These are phyloP conservation scores for Scutellaria galericulata DNA, from an alignment of 257 asterid genomes.

Conservation along the genomic window DNA sequence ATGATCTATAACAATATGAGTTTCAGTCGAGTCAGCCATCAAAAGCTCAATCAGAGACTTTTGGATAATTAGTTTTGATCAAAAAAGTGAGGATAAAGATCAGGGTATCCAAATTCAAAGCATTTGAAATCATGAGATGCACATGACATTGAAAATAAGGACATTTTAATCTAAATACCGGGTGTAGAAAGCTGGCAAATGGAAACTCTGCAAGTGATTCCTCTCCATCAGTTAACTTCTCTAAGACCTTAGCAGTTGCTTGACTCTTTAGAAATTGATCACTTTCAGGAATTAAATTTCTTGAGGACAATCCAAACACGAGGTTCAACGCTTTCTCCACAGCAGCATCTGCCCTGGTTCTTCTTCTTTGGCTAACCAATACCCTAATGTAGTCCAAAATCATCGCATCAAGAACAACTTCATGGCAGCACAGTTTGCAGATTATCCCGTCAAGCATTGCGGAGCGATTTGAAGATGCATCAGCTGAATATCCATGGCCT, in stretches of 20 bases:
- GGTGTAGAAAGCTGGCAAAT: slow-evolving; percentile 83
- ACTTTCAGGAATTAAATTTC: slow-evolving; percentile 48
- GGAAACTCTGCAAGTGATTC: slow-evolving; percentile 98
- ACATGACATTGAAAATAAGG: slow-evolving; percentile 22
- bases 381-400: slow-evolving; percentile 79
- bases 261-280: slow-evolving; percentile 43
- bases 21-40: slow-evolving; percentile 28
- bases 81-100: slow-evolving; percentile 2
- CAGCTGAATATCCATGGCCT: slow-evolving; percentile 57
- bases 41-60: background rate
- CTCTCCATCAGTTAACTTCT: slow-evolving; percentile 68
- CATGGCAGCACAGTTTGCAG: slow-evolving; percentile 82
- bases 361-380: slow-evolving; percentile 76
- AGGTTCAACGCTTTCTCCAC: slow-evolving; percentile 68
- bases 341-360: slow-evolving; percentile 61
- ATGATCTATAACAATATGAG: slow-evolving; percentile 3
- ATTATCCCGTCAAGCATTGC: slow-evolving; percentile 61
- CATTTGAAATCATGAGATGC: slow-evolving; percentile 33
- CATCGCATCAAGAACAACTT: slow-evolving; percentile 79
- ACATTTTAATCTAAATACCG: slow-evolving; percentile 56
- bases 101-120: slow-evolving; percentile 23
- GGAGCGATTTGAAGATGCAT: slow-evolving; percentile 70
- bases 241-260: slow-evolving; percentile 47
- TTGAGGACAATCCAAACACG: slow-evolving; percentile 57
- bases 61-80: background rate